Percentiles rank a stretch among this genome's conserved stretches.
phyloP scores from a whole-genome alignment of 805 yeast species.

The Myxozyma vanderwaltii region DNA sequence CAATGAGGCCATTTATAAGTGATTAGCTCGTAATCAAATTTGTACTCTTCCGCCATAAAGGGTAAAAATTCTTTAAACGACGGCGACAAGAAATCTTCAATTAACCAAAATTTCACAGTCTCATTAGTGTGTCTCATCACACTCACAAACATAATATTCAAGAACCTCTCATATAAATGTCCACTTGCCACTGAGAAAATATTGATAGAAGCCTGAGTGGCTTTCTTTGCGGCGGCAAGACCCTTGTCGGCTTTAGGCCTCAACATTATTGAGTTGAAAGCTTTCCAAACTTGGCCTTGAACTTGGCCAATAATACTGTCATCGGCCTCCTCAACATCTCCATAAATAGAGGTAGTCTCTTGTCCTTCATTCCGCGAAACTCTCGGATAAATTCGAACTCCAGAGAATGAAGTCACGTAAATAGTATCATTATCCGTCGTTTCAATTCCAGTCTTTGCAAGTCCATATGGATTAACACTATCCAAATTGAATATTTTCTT shows the following conservation, averaged over 20 bases:
- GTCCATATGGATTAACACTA: slow-evolving; percentile 39
- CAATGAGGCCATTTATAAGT: slow-evolving; percentile 92
- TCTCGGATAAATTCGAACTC: slow-evolving; percentile 51
- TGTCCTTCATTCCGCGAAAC: slow-evolving; percentile 49
- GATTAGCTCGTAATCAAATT: slow-evolving; percentile 74
- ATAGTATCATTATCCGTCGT: slow-evolving; percentile 20
- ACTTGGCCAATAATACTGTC: slow-evolving; percentile 14
- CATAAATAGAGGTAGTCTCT: slow-evolving; percentile 40
- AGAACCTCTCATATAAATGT: slow-evolving; percentile 69
- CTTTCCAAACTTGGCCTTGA: slow-evolving; percentile 24
- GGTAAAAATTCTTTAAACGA: slow-evolving; percentile 65
- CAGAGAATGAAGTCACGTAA: slow-evolving; percentile 49
- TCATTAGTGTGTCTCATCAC: slow-evolving; percentile 66
- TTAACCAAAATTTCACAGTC: slow-evolving; percentile 79
- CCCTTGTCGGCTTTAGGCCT: neutral
- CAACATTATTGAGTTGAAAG: slow-evolving; percentile 10
- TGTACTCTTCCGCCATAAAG: slow-evolving; percentile 55
- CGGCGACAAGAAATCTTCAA: slow-evolving; percentile 79
- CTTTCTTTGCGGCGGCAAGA: slow-evolving; percentile 21
- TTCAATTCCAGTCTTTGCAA: slow-evolving; percentile 7
- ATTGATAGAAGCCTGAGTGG: slow-evolving; percentile 62
- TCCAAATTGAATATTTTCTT: slow-evolving; percentile 48
- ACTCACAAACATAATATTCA: slow-evolving; percentile 78
- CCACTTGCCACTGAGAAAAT: slow-evolving; percentile 85
- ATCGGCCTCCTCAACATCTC: slow-evolving; percentile 17